A percentile compares a stretch with the other conserved stretches of the same genome.
Conservation (phyloP, 2,329 filamentous ascomycete species). For the Colletotrichum liriopes region DNA sequence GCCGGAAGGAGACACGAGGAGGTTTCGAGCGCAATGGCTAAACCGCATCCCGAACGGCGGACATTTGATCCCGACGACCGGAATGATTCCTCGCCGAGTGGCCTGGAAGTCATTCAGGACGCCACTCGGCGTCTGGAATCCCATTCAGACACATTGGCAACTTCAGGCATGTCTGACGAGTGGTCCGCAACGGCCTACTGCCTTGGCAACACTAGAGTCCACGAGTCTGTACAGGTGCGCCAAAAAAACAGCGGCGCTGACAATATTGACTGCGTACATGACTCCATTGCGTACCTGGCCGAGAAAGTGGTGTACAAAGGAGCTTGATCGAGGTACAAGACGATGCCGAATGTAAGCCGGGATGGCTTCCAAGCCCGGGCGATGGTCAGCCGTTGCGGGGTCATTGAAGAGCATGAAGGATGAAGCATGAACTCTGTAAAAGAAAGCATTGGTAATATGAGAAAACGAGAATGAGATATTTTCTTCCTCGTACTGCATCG, state of each 20-base stretch:
- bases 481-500: neutral
- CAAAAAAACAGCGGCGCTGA: slow-evolving; percentile 6
- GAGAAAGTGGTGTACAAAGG: slow-evolving; percentile 25
- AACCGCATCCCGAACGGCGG: slow-evolving; percentile 3
- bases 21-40: slow-evolving; percentile 17
- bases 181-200: neutral
- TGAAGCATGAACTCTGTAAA: slow-evolving; percentile 1
- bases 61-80: neutral
- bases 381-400: slow-evolving; percentile 17
- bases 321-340: slow-evolving; percentile 1
- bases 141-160: neutral
- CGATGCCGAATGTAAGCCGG: slow-evolving; percentile 8
- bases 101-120: neutral
- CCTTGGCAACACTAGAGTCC: slow-evolving; percentile 2
- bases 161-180: neutral
- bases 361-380: neutral
- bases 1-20: slow-evolving; percentile 9
- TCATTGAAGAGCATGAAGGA: slow-evolving; percentile 1
- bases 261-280: slow-evolving; percentile 30
- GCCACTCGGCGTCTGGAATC: slow-evolving; percentile 11
- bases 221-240: slow-evolving; percentile 7
- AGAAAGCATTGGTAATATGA: slow-evolving; percentile 11
- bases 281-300: slow-evolving; percentile 5
- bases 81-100: neutral
- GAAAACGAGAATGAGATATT: slow-evolving; percentile 12